Percentiles rank a stretch among this genome's conserved stretches.
Conservation (phyloP, 192 early-diverging fungal species). For the Coemansia sp. region DNA sequence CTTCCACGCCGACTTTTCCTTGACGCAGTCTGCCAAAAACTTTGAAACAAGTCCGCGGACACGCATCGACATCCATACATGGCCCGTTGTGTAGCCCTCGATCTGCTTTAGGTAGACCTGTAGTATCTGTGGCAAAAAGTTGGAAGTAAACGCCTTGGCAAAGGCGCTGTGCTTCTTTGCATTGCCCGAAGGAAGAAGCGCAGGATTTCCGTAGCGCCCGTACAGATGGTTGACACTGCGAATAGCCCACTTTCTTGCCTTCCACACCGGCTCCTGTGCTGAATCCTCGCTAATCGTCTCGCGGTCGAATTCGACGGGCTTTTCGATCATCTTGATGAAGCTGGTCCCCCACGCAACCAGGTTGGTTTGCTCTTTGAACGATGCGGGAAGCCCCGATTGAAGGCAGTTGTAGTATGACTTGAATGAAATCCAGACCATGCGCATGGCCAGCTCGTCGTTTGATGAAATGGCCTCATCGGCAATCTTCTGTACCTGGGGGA, state of each 20-base stretch:
- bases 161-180: slow-evolving; percentile 62
- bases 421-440: slow-evolving; percentile 82
- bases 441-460: slow-evolving; percentile 74
- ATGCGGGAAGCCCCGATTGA: slow-evolving; percentile 55
- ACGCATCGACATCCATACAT: slow-evolving; percentile 73
- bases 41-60: slow-evolving; percentile 70
- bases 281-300: slow-evolving; percentile 67
- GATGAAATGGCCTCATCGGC: slow-evolving; percentile 64
- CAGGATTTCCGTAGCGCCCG: slow-evolving; percentile 71
- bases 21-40: slow-evolving; percentile 84
- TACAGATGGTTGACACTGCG: slow-evolving; percentile 87
- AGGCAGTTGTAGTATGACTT: slow-evolving; percentile 81
- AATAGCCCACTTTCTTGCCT: slow-evolving; percentile 95
- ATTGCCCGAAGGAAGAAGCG: slow-evolving; percentile 58
- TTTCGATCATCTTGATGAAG: slow-evolving; percentile 79
- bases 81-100: slow-evolving; percentile 71
- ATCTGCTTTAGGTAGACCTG: slow-evolving; percentile 84
- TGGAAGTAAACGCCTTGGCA: slow-evolving; percentile 79
- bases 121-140: slow-evolving; percentile 91
- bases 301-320: slow-evolving; percentile 63
- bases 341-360: slow-evolving; percentile 89
- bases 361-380: slow-evolving; percentile 66
- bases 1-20: slow-evolving; percentile 88
- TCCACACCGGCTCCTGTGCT: slow-evolving; percentile 86
- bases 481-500: slow-evolving; percentile 79